Conservation (phyloP, 176 grass and related monocot genomes). For the Carex scoparia region DNA sequence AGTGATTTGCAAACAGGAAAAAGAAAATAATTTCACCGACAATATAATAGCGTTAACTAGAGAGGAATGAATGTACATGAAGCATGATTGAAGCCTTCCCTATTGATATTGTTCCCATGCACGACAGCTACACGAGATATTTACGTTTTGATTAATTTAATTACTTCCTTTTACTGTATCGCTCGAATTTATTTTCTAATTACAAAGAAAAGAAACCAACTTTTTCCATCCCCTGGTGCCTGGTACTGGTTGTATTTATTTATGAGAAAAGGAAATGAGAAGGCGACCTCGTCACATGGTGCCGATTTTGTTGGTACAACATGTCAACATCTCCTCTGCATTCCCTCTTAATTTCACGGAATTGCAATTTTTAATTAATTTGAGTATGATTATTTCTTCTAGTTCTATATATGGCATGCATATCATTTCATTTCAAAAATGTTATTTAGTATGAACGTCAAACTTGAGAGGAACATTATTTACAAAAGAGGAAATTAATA, state of each 20-base stretch:
- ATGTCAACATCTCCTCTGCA: not conserved
- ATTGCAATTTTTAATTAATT: not conserved
- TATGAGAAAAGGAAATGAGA: slow-evolving; percentile 29
- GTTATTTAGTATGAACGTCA: not conserved
- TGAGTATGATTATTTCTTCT: not conserved
- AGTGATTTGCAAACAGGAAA: not conserved
- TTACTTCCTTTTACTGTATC: not conserved
- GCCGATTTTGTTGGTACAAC: slow-evolving; percentile 6
- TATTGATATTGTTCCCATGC: slow-evolving; percentile 9
- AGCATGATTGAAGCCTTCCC: slow-evolving; percentile 14
- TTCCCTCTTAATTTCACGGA: not conserved
- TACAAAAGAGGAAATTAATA: too few relatives aligned
- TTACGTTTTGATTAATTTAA: not conserved
- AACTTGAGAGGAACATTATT: not conserved
- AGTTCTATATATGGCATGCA: not conserved
- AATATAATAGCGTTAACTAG: not conserved
- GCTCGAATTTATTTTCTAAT: not conserved
- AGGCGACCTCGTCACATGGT: slow-evolving; percentile 28
- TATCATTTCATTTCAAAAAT: not conserved
- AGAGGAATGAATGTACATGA: slow-evolving; percentile 10
- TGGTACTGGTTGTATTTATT: not conserved
- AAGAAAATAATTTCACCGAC: slow-evolving; percentile 21
- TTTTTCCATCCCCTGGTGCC: not conserved
- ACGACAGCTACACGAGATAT: slow-evolving; percentile 19
- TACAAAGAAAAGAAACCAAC: slow-evolving; percentile 21